Evolutionary conservation across 2,329 filamentous ascomycete species (phyloP).

Genomic region (Pyrenophora graminea): DNA sequence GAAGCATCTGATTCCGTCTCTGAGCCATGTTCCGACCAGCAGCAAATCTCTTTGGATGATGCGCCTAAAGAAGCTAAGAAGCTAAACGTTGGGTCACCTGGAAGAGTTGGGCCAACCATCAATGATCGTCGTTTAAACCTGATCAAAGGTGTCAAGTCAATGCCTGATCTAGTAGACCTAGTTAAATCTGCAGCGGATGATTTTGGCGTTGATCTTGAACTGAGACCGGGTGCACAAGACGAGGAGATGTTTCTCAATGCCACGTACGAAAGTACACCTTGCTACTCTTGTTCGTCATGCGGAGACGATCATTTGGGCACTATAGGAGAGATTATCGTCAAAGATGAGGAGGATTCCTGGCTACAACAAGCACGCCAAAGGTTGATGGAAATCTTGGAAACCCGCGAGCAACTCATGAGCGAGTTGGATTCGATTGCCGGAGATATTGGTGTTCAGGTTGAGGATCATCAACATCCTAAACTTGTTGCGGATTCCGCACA

Average conservation of each 20-base stretch:
- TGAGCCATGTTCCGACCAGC: slow-evolving; percentile 12
- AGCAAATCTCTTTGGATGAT: slow-evolving; percentile 13
- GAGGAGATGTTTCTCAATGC: slow-evolving; percentile 32
- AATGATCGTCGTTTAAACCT: slow-evolving; percentile 35
- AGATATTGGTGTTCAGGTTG: slow-evolving; percentile 31
- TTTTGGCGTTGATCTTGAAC: slow-evolving; percentile 40
- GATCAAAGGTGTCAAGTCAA: slow-evolving; percentile 30
- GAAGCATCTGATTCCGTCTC: not conserved
- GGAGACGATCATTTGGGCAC: not conserved
- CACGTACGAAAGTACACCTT: slow-evolving; percentile 21
- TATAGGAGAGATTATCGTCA: slow-evolving; percentile 6
- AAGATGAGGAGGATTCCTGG: slow-evolving; percentile 24
- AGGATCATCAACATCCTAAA: slow-evolving; percentile 8
- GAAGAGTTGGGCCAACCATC: slow-evolving; percentile 34
- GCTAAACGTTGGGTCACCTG: slow-evolving; percentile 31
- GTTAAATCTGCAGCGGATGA: slow-evolving; percentile 45
- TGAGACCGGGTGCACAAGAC: slow-evolving; percentile 25
- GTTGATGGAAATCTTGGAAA: slow-evolving; percentile 27
- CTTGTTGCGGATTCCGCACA: not conserved
- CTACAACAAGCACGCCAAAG: slow-evolving; percentile 25
- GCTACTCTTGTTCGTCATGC: slow-evolving; percentile 5
- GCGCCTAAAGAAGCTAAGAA: slow-evolving; percentile 31
- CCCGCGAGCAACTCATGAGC: slow-evolving; percentile 27
- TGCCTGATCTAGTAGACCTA: slow-evolving; percentile 43
- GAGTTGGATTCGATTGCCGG: slow-evolving; percentile 38